A percentile compares a stretch with the other conserved stretches of the same genome.
phyloP scores from a whole-genome alignment of 179 eudicot species.

The Sideroxylon spinosum region DNA sequence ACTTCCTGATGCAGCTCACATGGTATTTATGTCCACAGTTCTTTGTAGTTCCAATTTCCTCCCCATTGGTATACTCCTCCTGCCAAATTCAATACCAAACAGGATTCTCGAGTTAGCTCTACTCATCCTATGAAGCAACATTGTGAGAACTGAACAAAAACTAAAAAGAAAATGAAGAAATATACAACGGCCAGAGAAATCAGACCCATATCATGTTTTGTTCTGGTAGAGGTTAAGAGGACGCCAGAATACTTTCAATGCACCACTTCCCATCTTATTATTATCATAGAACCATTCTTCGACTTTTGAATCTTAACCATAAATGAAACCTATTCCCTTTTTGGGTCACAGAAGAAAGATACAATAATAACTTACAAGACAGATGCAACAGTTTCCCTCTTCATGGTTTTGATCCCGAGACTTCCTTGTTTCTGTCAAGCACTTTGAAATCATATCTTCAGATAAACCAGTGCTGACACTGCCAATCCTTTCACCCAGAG shows the following conservation, averaged over 20 bases:
- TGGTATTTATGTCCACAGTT: slow-evolving; percentile 34
- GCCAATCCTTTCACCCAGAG: slow-evolving; percentile 42
- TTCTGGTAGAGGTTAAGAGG: background rate
- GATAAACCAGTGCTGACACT: slow-evolving; percentile 38
- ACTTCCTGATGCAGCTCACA: slow-evolving; percentile 31
- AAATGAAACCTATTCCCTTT: background rate
- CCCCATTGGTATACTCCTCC: slow-evolving; percentile 32
- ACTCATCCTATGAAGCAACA: too few relatives aligned
- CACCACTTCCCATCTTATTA: background rate
- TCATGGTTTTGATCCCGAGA: slow-evolving; percentile 15
- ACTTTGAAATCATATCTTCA: slow-evolving; percentile 26
- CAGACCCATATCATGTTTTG: too few relatives aligned
- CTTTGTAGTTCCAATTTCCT: slow-evolving; percentile 26
- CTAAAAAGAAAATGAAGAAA: background rate
- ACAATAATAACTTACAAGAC: slow-evolving; percentile 31
- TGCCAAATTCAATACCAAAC: slow-evolving; percentile 15
- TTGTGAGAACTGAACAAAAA: background rate
- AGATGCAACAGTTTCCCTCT: slow-evolving; percentile 34
- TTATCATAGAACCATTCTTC: background rate
- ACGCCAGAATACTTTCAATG: background rate
- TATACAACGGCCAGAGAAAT: background rate
- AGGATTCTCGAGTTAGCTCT: background rate
- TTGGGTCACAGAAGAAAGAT: background rate
- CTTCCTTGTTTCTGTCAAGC: slow-evolving; percentile 24
- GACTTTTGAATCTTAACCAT: background rate